phyloP scores from a whole-genome alignment of 1,139 yeast genomes.

The Sugiyamaella paludigena region DNA sequence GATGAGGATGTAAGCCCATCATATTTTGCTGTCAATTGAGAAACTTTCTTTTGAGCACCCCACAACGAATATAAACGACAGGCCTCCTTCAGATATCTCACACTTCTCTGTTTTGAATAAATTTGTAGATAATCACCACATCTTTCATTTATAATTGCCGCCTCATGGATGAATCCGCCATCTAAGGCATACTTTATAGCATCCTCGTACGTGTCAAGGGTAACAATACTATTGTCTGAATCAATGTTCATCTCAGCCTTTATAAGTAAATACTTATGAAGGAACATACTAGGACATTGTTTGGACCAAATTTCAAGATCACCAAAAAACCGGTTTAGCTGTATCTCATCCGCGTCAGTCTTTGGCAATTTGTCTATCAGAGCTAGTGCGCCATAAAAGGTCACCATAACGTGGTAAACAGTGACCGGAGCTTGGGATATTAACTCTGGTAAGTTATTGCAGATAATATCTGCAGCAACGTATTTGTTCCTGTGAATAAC shows the following conservation, averaged over 20 bases:
- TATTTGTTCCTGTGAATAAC: slow-evolving; percentile 30
- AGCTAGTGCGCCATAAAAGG: slow-evolving; percentile 34
- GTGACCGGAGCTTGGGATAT: slow-evolving; percentile 31
- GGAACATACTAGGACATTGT: slow-evolving; percentile 42
- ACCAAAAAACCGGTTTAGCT: slow-evolving; percentile 27
- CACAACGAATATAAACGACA: slow-evolving; percentile 34
- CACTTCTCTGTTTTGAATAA: slow-evolving; percentile 33
- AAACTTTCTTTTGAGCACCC: slow-evolving; percentile 37
- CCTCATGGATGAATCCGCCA: slow-evolving; percentile 41
- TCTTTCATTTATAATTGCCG: slow-evolving; percentile 45
- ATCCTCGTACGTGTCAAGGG: slow-evolving; percentile 48
- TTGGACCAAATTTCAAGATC: slow-evolving; percentile 41
- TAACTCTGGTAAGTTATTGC: slow-evolving; percentile 27
- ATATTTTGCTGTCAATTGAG: slow-evolving; percentile 24
- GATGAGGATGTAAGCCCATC: slow-evolving; percentile 26
- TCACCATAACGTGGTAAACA: slow-evolving; percentile 32
- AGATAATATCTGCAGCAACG: slow-evolving; percentile 31
- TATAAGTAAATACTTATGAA: slow-evolving; percentile 39
- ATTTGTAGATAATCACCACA: slow-evolving; percentile 50
- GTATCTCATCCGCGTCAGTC: slow-evolving; percentile 22
- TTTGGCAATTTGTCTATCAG: slow-evolving; percentile 27
- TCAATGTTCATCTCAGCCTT: slow-evolving; percentile 38
- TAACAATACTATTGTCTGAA: slow-evolving; percentile 38
- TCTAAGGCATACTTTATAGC: slow-evolving; percentile 44
- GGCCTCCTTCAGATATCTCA: slow-evolving; percentile 33